Percentiles rank a stretch among this genome's conserved stretches.
Conservation (phyloP, 2,329 filamentous ascomycete species). For the Epichloe scottii region DNA sequence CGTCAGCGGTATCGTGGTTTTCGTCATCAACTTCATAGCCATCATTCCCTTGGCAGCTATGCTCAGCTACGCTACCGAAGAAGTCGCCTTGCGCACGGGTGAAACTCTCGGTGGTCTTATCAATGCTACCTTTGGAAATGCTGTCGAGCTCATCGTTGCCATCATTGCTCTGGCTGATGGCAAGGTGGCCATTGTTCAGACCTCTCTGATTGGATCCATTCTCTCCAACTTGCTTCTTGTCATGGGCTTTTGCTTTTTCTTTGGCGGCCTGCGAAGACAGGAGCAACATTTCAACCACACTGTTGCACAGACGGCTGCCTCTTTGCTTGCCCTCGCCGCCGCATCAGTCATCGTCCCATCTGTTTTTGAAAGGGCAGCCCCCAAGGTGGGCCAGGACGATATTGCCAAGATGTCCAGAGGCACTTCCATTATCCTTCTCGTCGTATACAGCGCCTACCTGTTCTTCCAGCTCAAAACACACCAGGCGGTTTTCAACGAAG, state of each 20-base stretch:
- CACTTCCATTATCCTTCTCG: slow-evolving; percentile 65
- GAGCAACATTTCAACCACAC: slow-evolving; percentile 89
- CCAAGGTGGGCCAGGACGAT: slow-evolving; percentile 26
- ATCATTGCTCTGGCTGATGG: slow-evolving; percentile 66
- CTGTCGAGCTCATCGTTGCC: slow-evolving; percentile 79
- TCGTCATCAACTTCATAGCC: slow-evolving; percentile 86
- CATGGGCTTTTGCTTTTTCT: slow-evolving; percentile 86
- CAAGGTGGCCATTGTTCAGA: slow-evolving; percentile 79
- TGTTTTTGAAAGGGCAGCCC: slow-evolving; percentile 52
- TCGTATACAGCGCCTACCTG: slow-evolving; percentile 75
- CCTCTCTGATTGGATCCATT: slow-evolving; percentile 83
- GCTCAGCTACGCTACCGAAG: slow-evolving; percentile 80
- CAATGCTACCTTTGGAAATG: slow-evolving; percentile 88
- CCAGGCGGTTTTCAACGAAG: slow-evolving; percentile 63
- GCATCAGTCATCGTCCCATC: slow-evolving; percentile 80
- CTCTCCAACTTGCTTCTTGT: slow-evolving; percentile 83
- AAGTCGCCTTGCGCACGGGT: slow-evolving; percentile 68
- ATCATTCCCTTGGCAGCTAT: slow-evolving; percentile 83
- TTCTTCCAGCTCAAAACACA: slow-evolving; percentile 89
- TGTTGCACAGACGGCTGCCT: slow-evolving; percentile 80
- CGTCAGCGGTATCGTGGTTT: slow-evolving; percentile 51
- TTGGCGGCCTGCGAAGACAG: slow-evolving; percentile 62
- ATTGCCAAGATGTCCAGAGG: slow-evolving; percentile 58
- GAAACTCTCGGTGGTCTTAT: slow-evolving; percentile 80
- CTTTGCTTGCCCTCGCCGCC: slow-evolving; percentile 66